A percentile compares a stretch with the other conserved stretches of the same genome.
Conservation (phyloP, 495 filamentous ascomycete species). For the Annulohypoxylon bovei region DNA sequence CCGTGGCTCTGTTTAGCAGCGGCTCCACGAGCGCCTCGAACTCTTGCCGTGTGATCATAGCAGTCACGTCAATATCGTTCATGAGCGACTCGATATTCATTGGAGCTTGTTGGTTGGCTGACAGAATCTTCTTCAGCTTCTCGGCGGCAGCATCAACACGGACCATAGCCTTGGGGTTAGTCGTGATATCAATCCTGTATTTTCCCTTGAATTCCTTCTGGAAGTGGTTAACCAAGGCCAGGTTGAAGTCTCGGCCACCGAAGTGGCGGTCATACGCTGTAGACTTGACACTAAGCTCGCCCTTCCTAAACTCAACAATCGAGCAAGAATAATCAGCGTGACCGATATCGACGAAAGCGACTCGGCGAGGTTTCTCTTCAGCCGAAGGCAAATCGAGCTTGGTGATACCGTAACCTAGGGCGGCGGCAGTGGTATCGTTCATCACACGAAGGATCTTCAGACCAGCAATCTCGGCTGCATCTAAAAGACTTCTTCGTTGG, state of each 20-base stretch:
- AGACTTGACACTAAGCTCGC: conserved; percentile 91
- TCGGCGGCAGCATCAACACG: conserved; percentile 89
- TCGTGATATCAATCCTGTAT: conserved; percentile 89
- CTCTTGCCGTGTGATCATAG: conserved; percentile 92
- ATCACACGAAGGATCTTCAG: conserved; percentile 92
- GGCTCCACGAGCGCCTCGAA: conserved; percentile 91
- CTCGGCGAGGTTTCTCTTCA: conserved; percentile 93
- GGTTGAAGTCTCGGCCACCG: conserved; percentile 97
- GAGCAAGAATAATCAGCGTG: conserved; percentile 95
- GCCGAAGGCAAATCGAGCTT: conserved; percentile 88
- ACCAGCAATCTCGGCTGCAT: conserved; percentile 94
- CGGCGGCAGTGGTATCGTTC: conserved; percentile 97
- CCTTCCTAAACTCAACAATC: conserved; percentile 96
- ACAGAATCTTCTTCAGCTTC: conserved; percentile 99
- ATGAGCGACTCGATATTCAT: conserved; percentile 98
- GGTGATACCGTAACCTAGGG: conserved; percentile 96
- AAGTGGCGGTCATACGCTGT: conserved; percentile 97
- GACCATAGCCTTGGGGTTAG: conserved; percentile 86
- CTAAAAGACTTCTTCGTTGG: conserved; percentile 87
- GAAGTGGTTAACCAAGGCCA: conserved; percentile 92
- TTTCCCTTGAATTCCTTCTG: conserved; percentile 93
- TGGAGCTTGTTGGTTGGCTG: conserved; percentile 93
- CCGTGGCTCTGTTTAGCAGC: conserved; percentile 76
- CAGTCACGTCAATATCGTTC: conserved; percentile 93
- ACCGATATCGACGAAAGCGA: conserved; percentile 95